Evolutionary conservation across 2,329 filamentous ascomycete species (phyloP).

Genomic region (Chaetomium globosum): DNA sequence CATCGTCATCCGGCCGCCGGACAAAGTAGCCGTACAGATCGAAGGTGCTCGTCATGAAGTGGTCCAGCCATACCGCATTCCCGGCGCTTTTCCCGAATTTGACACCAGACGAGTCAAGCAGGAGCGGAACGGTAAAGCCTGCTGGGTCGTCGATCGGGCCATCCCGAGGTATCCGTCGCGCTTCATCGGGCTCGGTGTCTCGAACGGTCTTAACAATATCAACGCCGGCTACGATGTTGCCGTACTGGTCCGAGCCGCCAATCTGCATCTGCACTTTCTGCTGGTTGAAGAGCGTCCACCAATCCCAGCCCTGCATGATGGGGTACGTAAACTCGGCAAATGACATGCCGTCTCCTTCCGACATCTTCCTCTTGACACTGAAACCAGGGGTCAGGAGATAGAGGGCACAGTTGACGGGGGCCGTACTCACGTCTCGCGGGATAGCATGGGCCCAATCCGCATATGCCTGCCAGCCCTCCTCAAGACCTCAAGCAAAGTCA

Average conservation of each 20-base stretch:
- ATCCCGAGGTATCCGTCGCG: constrained; percentile 43
- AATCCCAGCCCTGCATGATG: constrained; percentile 93
- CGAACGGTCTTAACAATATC: constrained; percentile 79
- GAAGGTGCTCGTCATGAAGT: constrained; percentile 75
- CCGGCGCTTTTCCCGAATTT: constrained; percentile 96
- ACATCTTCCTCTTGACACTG: constrained; percentile 76
- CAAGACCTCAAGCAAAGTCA: constrained; percentile 74
- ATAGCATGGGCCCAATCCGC: constrained; percentile 83
- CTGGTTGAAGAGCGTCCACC: constrained; percentile 78
- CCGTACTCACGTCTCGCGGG: constrained; percentile 75
- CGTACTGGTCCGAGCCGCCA: constrained; percentile 92
- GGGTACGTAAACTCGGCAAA: constrained; percentile 93
- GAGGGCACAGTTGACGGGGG: too few relatives aligned
- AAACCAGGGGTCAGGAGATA: constrained; percentile 30
- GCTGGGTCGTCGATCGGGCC: constrained; percentile 62
- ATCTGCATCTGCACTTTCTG: constrained; percentile 79
- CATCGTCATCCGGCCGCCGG: constrained; percentile 75
- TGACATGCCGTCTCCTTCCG: constrained; percentile 88
- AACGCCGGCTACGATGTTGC: constrained; percentile 90
- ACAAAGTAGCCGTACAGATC: constrained; percentile 93
- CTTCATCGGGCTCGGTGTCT: constrained; percentile 55
- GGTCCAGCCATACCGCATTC: constrained; percentile 91
- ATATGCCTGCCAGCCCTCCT: constrained; percentile 72
- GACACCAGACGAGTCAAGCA: constrained; percentile 80
- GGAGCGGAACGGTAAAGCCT: constrained; percentile 86